phyloP scores from a whole-genome alignment of 1,284 basidiomycete genomes.

The Stygiomarasmius scandens region DNA sequence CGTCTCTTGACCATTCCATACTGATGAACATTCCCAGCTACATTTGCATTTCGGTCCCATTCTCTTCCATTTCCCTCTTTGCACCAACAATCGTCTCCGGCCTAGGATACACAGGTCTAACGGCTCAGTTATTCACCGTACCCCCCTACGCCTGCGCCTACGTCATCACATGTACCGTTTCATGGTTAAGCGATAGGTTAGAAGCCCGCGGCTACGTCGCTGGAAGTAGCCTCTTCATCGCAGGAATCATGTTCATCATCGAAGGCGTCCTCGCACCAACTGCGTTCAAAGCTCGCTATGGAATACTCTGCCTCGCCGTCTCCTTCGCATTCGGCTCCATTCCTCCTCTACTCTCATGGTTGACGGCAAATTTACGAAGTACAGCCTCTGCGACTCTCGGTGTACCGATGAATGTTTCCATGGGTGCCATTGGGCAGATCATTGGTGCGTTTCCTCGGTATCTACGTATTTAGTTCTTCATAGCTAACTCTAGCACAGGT shows the following conservation, averaged over 20 bases:
- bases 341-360: constrained; percentile 40
- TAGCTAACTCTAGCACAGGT: too few relatives aligned
- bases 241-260: constrained; percentile 26
- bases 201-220: constrained; percentile 6
- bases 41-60: constrained; percentile 34
- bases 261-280: constrained; percentile 14
- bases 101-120: constrained; percentile 47
- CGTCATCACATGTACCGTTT: constrained; percentile 29
- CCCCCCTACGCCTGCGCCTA: constrained; percentile 51
- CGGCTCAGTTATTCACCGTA: constrained; percentile 60
- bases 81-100: constrained; percentile 39
- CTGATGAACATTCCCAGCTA: constrained; percentile 15
- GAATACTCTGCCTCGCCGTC: constrained; percentile 35
- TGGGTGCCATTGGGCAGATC: constrained; percentile 40
- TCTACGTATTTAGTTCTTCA: too few relatives aligned
- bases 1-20: neutral
- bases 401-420: constrained; percentile 39
- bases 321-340: constrained; percentile 38
- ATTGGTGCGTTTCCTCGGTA: constrained; percentile 10
- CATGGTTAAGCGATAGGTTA: constrained; percentile 22
- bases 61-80: constrained; percentile 38
- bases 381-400: constrained; percentile 37
- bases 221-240: constrained; percentile 24
- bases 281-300: constrained; percentile 33
- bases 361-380: constrained; percentile 36